Percentiles rank a stretch among this genome's conserved stretches.
These are phyloP conservation scores for Turnera subulata DNA, from an alignment of 345 rosid species.

Conservation along the genomic window DNA sequence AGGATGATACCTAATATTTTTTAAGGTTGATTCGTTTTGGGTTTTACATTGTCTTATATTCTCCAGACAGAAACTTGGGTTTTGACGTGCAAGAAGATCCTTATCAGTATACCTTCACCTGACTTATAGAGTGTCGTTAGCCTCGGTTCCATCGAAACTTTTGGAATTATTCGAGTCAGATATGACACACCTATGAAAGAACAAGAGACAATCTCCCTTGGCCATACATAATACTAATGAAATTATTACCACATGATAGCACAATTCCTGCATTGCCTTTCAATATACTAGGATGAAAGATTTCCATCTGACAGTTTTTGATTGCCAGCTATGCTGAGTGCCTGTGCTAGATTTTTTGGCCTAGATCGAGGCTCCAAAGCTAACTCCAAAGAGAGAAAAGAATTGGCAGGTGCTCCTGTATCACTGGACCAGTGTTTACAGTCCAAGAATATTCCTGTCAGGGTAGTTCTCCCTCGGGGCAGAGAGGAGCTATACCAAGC, in stretches of 20 bases:
- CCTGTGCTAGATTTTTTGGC: slow-evolving; percentile 25
- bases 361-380: slow-evolving; percentile 7
- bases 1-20: too few species aligned
- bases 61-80: too few species aligned
- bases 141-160: slow-evolving; percentile 35
- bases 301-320: slow-evolving; percentile 16
- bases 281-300: slow-evolving; percentile 2
- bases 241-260: too few species aligned
- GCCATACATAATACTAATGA: slow-evolving; percentile 20
- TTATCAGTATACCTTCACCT: too few species aligned
- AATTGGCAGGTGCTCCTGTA: slow-evolving; percentile 13
- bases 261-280: slow-evolving; percentile 1
- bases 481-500: slow-evolving; percentile 38
- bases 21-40: too few species aligned
- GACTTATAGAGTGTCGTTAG: background rate
- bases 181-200: too few species aligned
- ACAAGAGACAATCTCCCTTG: too few species aligned
- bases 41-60: too few species aligned
- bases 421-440: slow-evolving; percentile 21
- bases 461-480: slow-evolving; percentile 58
- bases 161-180: slow-evolving; percentile 11
- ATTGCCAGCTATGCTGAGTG: slow-evolving; percentile 33
- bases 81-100: too few species aligned
- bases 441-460: slow-evolving; percentile 36
- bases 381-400: slow-evolving; percentile 13